These are phyloP conservation scores for Aristolochia californica DNA, from an alignment of 164 flowering plant species.

Conservation along the genomic window DNA sequence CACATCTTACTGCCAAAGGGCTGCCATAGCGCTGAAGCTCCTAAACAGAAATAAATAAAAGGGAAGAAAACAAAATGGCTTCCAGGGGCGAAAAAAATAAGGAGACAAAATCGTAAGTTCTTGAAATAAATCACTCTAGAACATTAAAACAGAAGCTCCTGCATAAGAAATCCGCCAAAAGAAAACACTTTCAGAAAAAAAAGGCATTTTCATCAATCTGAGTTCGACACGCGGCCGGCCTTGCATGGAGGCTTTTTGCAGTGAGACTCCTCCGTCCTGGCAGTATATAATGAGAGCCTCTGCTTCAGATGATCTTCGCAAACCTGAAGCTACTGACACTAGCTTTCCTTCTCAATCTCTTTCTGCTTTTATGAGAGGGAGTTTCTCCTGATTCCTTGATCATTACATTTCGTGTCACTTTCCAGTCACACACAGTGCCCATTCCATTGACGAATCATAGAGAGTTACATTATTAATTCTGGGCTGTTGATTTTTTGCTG, in stretches of 20 bases:
- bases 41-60: no score
- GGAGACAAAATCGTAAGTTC: no score
- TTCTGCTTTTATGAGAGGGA: not conserved
- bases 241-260: conserved; percentile 3
- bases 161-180: conserved; percentile 13
- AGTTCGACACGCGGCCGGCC: conserved; percentile 26
- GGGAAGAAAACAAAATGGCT: not conserved
- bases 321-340: conserved; percentile 8
- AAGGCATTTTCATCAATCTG: conserved; percentile 13
- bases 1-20: no score
- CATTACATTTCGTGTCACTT: conserved; percentile 12
- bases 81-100: no score
- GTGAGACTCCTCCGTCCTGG: no score
- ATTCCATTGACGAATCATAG: not conserved
- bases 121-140: no score
- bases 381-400: conserved; percentile 2
- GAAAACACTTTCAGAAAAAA: conserved; percentile 7
- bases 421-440: conserved; percentile 2
- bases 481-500: not conserved
- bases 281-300: conserved; percentile 20
- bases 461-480: not conserved
- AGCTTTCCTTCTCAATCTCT: not conserved
- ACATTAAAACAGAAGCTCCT: conserved; percentile 3
- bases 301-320: conserved; percentile 13
- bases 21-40: no score